Evolutionary conservation across 305 asterid genomes (phyloP), one percentile per base, ranked within the genome.

Genomic region (Fraxinus xanthoxyloides): DNA sequence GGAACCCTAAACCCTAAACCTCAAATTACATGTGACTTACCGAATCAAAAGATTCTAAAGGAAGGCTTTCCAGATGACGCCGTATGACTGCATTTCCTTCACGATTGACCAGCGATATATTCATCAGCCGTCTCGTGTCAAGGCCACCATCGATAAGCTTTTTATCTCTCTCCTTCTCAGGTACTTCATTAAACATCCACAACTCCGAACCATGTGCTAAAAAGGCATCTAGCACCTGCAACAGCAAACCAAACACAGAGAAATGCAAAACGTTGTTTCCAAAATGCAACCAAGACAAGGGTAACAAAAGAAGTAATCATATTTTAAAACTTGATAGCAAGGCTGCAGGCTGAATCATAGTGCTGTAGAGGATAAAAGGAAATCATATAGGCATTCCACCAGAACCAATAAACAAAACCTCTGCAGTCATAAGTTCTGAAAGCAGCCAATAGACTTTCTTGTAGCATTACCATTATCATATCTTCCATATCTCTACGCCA

Each of bases 401-500:
- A 84, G 79, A 84, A 77, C 77, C 78, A 56, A 82, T 74, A 79
- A 81, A 81, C 69, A 85, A 82, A 81, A 76, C 26, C 81, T 77
- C 84, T 23, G 82, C 78, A 69, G 85, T 84, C 82, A 79, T 72
- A 86, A 77, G 85, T 79, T 80, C 79, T 72, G 88, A 87, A 83
- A 82, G 88, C 89, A 83, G 83, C 84, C 82, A 84, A 81, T 79
- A 85, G 78, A 67, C 87, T 65, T 82, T 83, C 86, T 86, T 81
- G 86, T 86, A 84, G 65, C 83, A 86, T 89, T 92, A 94, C 98
- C 97, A 56, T 91, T 78, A 94, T 93, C 94, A 94, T 94, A 92
- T 94, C 98, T 87, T 94, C 97, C 93, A 94, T 90, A 89, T 94
- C 98, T 86, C 98, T 90, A 77, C 97, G 90, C 98, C 98, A 94